Evolutionary conservation across 176 grass and related monocot species (phyloP), one percentile per base, ranked within the genome.

Genomic region (Pharus latifolius): DNA sequence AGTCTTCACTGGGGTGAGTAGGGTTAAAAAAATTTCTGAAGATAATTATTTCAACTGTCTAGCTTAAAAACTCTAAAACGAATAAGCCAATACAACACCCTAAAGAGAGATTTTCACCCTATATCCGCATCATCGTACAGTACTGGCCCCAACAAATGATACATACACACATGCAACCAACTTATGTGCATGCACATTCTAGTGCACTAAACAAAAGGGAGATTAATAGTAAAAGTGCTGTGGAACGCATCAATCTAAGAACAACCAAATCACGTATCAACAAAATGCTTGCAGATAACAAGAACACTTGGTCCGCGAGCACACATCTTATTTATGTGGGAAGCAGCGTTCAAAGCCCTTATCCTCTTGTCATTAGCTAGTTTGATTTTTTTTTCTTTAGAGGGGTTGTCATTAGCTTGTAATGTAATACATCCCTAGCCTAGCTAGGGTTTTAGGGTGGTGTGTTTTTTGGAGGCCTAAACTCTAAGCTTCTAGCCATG

Each of bases 221-320:
- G 49, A 47, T 16, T 27, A 30, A 54, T 10, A 41, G 67, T 16
- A 10, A 50, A 49, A 1, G 24, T 16, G 26, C 2, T 28, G 44
- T 3, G 20, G 28, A 67, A 62, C 11, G 76, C 76, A 55, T 22
- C 63, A 22, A 38, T 74, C 82, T 69, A 80, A 56, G 4, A 73
- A n/a, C 75, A 55, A 80, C 45, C 28, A 7, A 30, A 25, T 37
- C 69, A 69, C 19, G 77, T 69, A 32, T 47, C 28, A 63, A 85
- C 76, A 60, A 69, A 85, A 55, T 37, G 45, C 62, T 67, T 45
- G 18, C 33, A 31, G 54, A 27, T 22, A 78, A 25, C 51, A 34
- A 50, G 54, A 14, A 28, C 74, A 44, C 27, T 51, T 79, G 74
- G 30, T 73, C 82, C 68, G 67, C 45, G 53, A 67, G 27, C 26